Percentiles rank a stretch among this genome's conserved stretches.
These are phyloP conservation scores for Yarrowia sp. DNA, from an alignment of 805 yeast species.

Conservation along the genomic window DNA sequence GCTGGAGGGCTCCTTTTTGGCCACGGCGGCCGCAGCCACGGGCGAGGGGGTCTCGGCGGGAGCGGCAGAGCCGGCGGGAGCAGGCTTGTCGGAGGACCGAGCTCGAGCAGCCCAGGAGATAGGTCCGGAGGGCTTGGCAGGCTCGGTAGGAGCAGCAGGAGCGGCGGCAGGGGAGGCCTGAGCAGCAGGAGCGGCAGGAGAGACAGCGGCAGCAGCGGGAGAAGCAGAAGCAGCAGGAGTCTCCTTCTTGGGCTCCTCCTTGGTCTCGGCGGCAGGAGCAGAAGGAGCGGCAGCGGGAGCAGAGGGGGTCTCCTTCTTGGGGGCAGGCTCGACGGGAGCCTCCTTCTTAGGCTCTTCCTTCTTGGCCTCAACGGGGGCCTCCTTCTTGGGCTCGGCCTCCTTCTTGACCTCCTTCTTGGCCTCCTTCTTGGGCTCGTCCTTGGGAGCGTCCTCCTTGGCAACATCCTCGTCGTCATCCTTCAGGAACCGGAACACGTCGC, in stretches of 20 bases:
- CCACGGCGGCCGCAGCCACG: conserved; percentile 37
- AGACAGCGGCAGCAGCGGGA: background rate
- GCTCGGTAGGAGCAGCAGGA: background rate
- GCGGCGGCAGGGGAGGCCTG: conserved; percentile 11
- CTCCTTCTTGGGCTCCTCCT: conserved; percentile 25
- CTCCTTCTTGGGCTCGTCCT: conserved; percentile 7
- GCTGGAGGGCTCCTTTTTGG: conserved; percentile 39
- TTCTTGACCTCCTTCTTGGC: conserved; percentile 12
- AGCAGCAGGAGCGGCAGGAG: conserved; percentile 8
- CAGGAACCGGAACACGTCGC: conserved; percentile 52
- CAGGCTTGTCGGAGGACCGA: conserved; percentile 41
- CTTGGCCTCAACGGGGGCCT: background rate
- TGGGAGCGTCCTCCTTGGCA: conserved; percentile 38
- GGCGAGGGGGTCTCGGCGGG: conserved; percentile 39
- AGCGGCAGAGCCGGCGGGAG: conserved; percentile 39
- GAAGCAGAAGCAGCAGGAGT: background rate
- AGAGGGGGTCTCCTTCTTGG: background rate
- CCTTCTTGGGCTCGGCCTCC: conserved; percentile 4
- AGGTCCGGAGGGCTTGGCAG: conserved; percentile 43
- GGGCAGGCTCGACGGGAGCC: conserved; percentile 32
- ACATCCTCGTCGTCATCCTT: conserved; percentile 47
- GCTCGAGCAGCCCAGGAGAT: conserved; percentile 48
- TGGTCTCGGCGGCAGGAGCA: background rate
- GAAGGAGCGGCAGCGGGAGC: conserved; percentile 18
- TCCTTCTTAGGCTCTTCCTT: conserved; percentile 13